Evolutionary conservation across 2,329 filamentous ascomycete species (phyloP), one percentile per base, ranked within the genome.

Genomic region (Arthroderma uncinatum): DNA sequence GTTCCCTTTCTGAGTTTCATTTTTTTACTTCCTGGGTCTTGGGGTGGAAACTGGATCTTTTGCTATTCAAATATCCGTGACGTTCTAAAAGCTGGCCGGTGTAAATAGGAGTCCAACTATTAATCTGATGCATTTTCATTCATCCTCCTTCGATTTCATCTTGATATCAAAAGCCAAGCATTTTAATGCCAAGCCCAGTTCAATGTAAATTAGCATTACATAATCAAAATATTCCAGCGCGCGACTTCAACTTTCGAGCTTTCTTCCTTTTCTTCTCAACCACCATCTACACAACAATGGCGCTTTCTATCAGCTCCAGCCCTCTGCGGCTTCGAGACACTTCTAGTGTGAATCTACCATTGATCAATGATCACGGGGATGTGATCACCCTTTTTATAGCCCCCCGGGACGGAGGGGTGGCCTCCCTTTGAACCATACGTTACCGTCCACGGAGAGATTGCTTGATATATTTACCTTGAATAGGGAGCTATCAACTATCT

Each of bases 401-500:
- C 68, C 50, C 50, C 68, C 68, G 65, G 70, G 67, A 34, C 56
- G 65, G 62, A 58, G 69, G 69, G 67, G 69, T 66, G 55, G 63
- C 60, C 37, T 47, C 57, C 62, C 65, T 62, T 58, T 62, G 55
- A 59, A 57, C 34, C 55, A 33, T n/a, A 34, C 50, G 28, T 28
- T 10, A n/a, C 28, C 7, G 30, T 23, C 5, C 50, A 37, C 28
- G 34, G 34, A 53, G 50, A 36, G 34, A 23, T 19, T 34, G 14
- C 25, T 53, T 36, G 25, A 25, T 19, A 25, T 19, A 16, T 37
- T 53, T 12, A 2, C 34, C 16, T 34, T 8, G 12, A 9, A 19
- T 36, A n/a, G 14, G 16, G n/a, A 21, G 6, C 12, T 36, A 48
- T 48, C 21, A 48, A 30, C 10, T 19, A 12, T 53, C 36, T 34